A percentile compares a stretch with the other conserved stretches of the same genome.
Evolutionary conservation across 805 yeast species (phyloP).

Genomic region (Pichia kluyveri): DNA sequence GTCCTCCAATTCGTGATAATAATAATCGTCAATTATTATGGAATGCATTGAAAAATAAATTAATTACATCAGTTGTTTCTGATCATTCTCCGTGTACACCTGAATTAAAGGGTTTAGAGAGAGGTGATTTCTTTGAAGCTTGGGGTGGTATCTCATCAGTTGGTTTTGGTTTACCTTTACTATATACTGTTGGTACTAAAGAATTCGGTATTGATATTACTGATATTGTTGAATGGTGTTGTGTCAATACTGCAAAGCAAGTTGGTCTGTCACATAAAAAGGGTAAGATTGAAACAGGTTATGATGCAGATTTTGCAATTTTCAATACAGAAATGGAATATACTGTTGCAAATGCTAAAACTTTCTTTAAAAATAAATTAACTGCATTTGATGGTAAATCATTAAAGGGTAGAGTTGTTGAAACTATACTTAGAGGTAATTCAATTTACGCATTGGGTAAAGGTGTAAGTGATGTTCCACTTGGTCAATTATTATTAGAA

Average conservation of each 20-base stretch:
- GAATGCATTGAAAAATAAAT: constrained; percentile 59
- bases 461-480: constrained; percentile 49
- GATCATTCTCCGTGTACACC: constrained; percentile 98
- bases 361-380: constrained; percentile 75
- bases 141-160: constrained; percentile 97
- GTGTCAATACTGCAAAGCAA: constrained; percentile 75
- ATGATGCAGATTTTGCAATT: constrained; percentile 81
- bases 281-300: constrained; percentile 65
- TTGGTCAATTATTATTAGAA: constrained; percentile 54
- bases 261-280: constrained; percentile 67
- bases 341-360: constrained; percentile 42
- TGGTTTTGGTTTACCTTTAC: constrained; percentile 78
- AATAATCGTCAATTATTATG: constrained; percentile 65
- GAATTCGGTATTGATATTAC: constrained; percentile 24
- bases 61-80: constrained; percentile 79
- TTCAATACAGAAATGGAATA: constrained; percentile 58
- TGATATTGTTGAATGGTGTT: constrained; percentile 75
- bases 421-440: constrained; percentile 72
- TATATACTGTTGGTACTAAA: constrained; percentile 65
- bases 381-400: constrained; percentile 76
- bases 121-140: constrained; percentile 83
- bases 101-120: constrained; percentile 67
- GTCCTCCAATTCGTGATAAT: constrained; percentile 86
- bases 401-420: constrained; percentile 65
- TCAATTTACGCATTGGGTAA: constrained; percentile 48